Conservation (phyloP, 2,329 filamentous ascomycete genomes). For the Penicillium glabrum region DNA sequence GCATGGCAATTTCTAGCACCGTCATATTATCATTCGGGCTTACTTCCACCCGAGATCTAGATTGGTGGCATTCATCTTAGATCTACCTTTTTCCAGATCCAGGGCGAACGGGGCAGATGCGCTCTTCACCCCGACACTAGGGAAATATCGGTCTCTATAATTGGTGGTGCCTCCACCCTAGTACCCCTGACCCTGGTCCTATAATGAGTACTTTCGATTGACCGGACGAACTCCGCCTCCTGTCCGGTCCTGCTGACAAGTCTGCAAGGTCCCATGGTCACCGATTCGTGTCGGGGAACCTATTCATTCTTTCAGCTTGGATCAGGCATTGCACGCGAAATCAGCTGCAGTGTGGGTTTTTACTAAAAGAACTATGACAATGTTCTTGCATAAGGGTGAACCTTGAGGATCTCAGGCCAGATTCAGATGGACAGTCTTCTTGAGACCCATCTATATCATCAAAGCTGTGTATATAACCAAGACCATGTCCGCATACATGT, state of each 20-base stretch:
- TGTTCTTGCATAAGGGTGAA: neutral
- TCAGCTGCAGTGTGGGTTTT: neutral
- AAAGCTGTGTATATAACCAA: constrained; percentile 5
- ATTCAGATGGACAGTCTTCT: neutral
- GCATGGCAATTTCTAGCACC: neutral
- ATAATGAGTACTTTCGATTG: neutral
- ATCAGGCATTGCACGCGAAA: neutral
- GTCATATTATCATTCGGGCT: constrained; percentile 6
- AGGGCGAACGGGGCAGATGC: neutral
- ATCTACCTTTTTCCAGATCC: constrained; percentile 5
- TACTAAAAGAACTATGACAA: neutral
- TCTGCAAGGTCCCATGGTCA: neutral
- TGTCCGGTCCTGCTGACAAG: neutral
- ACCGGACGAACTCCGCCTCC: constrained; percentile 1
- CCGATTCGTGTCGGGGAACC: neutral
- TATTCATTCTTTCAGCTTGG: neutral
- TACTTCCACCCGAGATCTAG: constrained; percentile 12
- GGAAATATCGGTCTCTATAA: neutral
- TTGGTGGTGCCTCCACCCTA: neutral
- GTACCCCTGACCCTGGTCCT: constrained; percentile 4
- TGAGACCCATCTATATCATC: neutral
- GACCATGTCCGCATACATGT: neutral
- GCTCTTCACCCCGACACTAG: constrained; percentile 7
- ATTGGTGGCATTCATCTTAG: constrained; percentile 1
- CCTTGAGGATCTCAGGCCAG: neutral